Evolutionary conservation across 192 early-diverging fungal species (phyloP), one percentile per base, ranked within the genome.

Genomic region (Powellomyces hirtus): DNA sequence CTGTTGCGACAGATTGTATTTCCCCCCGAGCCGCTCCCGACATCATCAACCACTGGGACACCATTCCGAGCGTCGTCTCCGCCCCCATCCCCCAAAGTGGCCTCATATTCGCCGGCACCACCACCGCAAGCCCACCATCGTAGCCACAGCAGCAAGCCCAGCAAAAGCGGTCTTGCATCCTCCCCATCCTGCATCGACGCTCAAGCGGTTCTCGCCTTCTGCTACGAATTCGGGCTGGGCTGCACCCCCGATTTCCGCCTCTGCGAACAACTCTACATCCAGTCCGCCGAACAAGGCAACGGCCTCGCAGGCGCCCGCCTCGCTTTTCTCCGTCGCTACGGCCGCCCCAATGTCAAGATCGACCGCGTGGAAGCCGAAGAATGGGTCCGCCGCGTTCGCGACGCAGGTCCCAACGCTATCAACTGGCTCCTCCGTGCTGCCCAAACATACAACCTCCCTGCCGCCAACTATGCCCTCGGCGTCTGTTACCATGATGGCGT

Each of bases 401-500:
- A 76, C 20, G 76, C 77, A 52, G 91, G 88, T 1, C 53, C 73
- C 1, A n/a, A 56, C 7, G 85, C 85, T 1, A 73, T 91, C 0
- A 27, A 75, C 24, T 94, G 92, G 92, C 70, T 94, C 26, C 62
- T 72, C 34, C 68, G 68, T 33, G 88, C 87, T 1, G 90, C 91
- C 0, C 72, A 80, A 7, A 66, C 74, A 38, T 79, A 84, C 50
- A 77, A 78, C 44, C 76, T 84, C 45, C 76, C 81, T 20, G 81
- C 83, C 52, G 88, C 87, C 3, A 86, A 87, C 62, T 93, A 90
- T 64, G 84, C 84, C 6, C 77, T 91, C 16, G 92, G 91, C 0
- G 89, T 92, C 14, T 93, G 90, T 70, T 92, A 87, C 70, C 93
- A 94, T 70, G 93, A 93, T 66, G 92, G 91, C 22, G 79, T 91